Conservation (phyloP, 176 grass and related monocot genomes). For the Oryza officinalis region DNA sequence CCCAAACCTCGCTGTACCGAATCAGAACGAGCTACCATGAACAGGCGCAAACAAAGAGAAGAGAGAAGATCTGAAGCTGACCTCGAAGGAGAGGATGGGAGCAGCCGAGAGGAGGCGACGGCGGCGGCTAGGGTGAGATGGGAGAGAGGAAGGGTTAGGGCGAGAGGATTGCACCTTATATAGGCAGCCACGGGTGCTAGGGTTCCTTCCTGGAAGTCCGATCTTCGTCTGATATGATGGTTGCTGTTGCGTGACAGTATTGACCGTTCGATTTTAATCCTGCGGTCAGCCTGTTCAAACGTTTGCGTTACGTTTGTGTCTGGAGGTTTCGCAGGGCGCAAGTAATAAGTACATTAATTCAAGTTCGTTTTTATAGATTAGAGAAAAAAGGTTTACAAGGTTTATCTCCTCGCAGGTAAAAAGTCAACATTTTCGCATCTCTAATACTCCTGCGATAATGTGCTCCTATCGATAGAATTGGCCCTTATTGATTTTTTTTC, state of each 20-base stretch:
- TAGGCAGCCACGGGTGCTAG: neutral
- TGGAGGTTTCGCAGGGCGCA: neutral
- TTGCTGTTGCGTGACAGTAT: neutral
- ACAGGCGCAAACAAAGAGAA: neutral
- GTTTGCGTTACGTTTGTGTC: neutral
- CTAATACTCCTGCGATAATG: too few species aligned
- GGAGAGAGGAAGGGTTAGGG: neutral
- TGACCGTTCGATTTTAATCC: neutral
- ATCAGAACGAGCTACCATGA: neutral
- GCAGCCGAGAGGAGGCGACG: neutral
- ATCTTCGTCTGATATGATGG: neutral
- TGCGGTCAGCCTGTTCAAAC: neutral
- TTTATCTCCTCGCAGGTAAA: too few species aligned
- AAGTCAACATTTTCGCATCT: too few species aligned
- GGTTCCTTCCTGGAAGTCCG: neutral
- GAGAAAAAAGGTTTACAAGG: too few species aligned
- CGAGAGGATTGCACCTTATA: neutral
- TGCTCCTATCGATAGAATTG: too few species aligned
- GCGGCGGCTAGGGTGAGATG: neutral
- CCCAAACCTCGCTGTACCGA: neutral
- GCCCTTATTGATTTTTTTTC: too few species aligned
- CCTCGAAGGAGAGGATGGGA: neutral
- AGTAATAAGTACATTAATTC: neutral
- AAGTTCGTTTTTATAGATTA: too few species aligned
- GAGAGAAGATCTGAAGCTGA: neutral